phyloP scores from a whole-genome alignment of 768 basidiomycete species.

The Russula virescens region DNA sequence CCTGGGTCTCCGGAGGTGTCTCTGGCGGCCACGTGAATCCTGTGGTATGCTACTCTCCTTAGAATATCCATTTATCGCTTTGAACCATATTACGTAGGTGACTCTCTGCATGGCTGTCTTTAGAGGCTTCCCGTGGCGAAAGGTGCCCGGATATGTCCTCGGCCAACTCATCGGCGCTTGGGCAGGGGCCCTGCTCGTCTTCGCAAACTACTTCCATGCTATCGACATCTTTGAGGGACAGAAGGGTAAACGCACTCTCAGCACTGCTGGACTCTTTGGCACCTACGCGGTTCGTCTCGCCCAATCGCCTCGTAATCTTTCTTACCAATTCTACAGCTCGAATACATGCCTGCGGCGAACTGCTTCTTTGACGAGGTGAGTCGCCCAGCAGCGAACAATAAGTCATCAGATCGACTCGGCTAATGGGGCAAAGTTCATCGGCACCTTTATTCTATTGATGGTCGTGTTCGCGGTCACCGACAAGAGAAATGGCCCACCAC shows the following conservation, averaged over 20 bases:
- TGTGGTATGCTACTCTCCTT: conserved; percentile 24
- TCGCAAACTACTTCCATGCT: conserved; percentile 62
- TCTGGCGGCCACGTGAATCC: conserved; percentile 61
- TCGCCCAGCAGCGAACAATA: neutral
- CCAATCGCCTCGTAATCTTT: neutral
- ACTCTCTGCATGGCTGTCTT: conserved; percentile 67
- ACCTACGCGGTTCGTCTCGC: conserved; percentile 50
- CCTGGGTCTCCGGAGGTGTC: conserved; percentile 59
- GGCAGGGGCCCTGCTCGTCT: conserved; percentile 52
- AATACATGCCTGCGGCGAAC: conserved; percentile 40
- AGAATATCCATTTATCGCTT: neutral
- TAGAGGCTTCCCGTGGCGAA: conserved; percentile 73
- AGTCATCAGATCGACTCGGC: neutral
- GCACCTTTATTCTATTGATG: conserved; percentile 48
- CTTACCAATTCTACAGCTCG: conserved; percentile 27
- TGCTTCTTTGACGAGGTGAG: conserved; percentile 43
- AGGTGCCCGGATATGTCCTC: conserved; percentile 65
- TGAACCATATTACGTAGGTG: conserved; percentile 36
- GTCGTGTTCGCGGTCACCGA: conserved; percentile 51
- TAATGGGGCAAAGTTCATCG: conserved; percentile 41
- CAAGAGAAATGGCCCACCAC: conserved; percentile 43
- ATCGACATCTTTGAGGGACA: conserved; percentile 61
- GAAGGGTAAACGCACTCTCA: conserved; percentile 46
- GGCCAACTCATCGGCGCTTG: conserved; percentile 59
- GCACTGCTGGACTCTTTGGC: conserved; percentile 52